phyloP scores from a whole-genome alignment of 179 eudicot species.

The Drosera spatulata region DNA sequence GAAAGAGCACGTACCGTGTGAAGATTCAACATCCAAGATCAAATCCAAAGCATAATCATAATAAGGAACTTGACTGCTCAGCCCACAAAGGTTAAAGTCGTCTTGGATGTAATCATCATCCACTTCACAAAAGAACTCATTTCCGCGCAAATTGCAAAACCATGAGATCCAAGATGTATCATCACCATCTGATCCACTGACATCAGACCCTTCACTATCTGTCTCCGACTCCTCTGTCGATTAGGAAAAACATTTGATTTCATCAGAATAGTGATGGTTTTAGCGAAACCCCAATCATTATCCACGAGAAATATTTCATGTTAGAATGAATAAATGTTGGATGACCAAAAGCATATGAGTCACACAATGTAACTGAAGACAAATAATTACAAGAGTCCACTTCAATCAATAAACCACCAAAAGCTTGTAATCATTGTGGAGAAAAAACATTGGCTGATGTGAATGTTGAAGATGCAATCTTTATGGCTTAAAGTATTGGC shows the following conservation, averaged over 20 bases:
- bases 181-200: background rate
- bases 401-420: too few relatives aligned
- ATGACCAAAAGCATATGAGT: too few relatives aligned
- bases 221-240: slow-evolving; percentile 1
- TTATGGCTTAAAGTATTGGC: too few relatives aligned
- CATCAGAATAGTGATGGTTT: background rate
- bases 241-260: background rate
- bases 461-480: too few relatives aligned
- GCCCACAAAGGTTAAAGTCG: too few relatives aligned
- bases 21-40: slow-evolving; percentile 5
- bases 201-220: slow-evolving; percentile 5
- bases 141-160: slow-evolving; percentile 3
- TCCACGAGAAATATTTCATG: background rate
- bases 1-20: background rate
- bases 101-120: too few relatives aligned
- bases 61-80: background rate
- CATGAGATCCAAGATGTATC: slow-evolving; percentile 6
- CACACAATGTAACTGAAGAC: too few relatives aligned
- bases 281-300: background rate
- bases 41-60: slow-evolving; percentile 5
- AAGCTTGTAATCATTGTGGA: too few relatives aligned
- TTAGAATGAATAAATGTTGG: too few relatives aligned
- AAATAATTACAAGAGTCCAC: too few relatives aligned
- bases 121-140: background rate
- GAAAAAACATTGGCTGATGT: too few relatives aligned